These are phyloP conservation scores for Colletotrichum sp. DNA, from an alignment of 2,329 filamentous ascomycete species.

Conservation along the genomic window DNA sequence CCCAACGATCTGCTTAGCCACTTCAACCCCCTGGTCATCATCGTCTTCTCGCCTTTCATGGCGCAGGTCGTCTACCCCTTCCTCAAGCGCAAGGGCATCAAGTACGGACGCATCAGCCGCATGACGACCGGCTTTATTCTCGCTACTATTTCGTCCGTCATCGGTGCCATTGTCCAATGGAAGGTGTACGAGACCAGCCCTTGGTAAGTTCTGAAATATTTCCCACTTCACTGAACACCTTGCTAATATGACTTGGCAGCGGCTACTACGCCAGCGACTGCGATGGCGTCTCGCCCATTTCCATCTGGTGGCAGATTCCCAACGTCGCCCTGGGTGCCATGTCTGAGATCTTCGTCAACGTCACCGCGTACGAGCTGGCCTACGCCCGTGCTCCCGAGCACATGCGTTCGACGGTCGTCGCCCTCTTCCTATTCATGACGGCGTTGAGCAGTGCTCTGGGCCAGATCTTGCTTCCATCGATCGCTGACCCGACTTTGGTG, in stretches of 20 bases:
- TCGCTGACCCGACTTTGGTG: constrained; percentile 39
- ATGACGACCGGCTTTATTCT: constrained; percentile 63
- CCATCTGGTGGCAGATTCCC: constrained; percentile 57
- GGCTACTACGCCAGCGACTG: constrained; percentile 51
- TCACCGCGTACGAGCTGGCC: constrained; percentile 71
- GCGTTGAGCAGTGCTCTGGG: constrained; percentile 59
- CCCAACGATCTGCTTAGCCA: constrained; percentile 67
- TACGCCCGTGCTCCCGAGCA: constrained; percentile 71
- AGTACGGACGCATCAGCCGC: constrained; percentile 63
- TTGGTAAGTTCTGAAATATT: constrained; percentile 35
- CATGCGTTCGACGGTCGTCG: constrained; percentile 66
- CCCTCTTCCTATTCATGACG: constrained; percentile 62
- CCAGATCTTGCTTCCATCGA: constrained; percentile 46
- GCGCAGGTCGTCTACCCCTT: constrained; percentile 61
- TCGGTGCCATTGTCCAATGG: constrained; percentile 60
- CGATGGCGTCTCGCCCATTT: constrained; percentile 44
- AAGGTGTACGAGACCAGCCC: constrained; percentile 62
- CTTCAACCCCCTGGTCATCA: constrained; percentile 64
- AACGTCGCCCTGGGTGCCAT: constrained; percentile 55
- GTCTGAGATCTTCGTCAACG: constrained; percentile 63
- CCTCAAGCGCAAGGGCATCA: constrained; percentile 54
- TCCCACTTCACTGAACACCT: too few species aligned
- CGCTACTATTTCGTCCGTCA: constrained; percentile 55
- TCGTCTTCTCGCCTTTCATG: constrained; percentile 61
- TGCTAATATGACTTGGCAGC: neutral